phyloP scores from a whole-genome alignment of 495 filamentous ascomycete genomes.

The Evansstolkia leycettana region DNA sequence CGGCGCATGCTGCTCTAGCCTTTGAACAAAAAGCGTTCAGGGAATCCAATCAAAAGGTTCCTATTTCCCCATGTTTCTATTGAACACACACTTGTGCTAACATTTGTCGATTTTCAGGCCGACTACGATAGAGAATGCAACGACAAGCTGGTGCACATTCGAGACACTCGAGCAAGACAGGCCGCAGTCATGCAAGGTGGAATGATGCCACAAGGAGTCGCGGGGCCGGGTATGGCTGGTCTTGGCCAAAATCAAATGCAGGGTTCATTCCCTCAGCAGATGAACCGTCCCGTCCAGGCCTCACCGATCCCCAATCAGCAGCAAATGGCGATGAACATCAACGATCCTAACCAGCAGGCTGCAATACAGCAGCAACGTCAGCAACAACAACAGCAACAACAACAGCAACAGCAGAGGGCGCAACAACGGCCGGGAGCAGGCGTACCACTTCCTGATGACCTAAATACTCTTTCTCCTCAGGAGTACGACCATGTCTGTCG shows the following conservation, averaged over 20 bases:
- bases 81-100: neutral
- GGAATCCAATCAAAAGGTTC: slow-evolving; percentile 32
- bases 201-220: slow-evolving; percentile 28
- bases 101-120: slow-evolving; percentile 11
- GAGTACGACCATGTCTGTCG: slow-evolving; percentile 32
- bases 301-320: slow-evolving; percentile 36
- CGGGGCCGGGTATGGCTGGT: slow-evolving; percentile 15
- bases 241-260: slow-evolving; percentile 27
- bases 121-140: slow-evolving; percentile 37
- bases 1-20: slow-evolving; percentile 31
- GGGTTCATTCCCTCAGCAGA: slow-evolving; percentile 35
- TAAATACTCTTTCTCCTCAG: slow-evolving; percentile 22
- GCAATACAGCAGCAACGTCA: slow-evolving; percentile 23
- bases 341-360: slow-evolving; percentile 27
- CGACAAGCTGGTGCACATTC: slow-evolving; percentile 36
- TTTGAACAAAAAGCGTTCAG: slow-evolving; percentile 37
- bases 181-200: slow-evolving; percentile 30
- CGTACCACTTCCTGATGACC: slow-evolving; percentile 20
- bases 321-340: slow-evolving; percentile 34
- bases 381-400: slow-evolving; percentile 16
- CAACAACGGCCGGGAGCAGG: slow-evolving; percentile 22
- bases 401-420: slow-evolving; percentile 15
- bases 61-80: slow-evolving; percentile 5
- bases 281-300: slow-evolving; percentile 40
- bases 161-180: slow-evolving; percentile 33